A percentile compares a stretch with the other conserved stretches of the same genome.
Conservation (phyloP, 108 stramenopile species). For the Skeletonema costatum region DNA sequence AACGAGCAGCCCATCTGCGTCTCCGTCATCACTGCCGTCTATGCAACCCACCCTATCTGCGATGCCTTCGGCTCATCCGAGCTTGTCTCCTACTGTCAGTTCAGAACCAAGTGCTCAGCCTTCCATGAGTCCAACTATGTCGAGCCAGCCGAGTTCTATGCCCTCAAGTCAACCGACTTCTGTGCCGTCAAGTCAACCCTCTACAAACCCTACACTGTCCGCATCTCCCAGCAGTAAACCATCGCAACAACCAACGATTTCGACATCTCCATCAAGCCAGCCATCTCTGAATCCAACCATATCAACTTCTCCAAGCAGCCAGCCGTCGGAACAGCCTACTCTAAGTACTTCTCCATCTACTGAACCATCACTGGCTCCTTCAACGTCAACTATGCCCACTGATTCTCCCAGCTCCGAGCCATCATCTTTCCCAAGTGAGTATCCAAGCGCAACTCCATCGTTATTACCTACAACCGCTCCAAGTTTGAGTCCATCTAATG, state of each 20-base stretch:
- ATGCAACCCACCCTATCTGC: neutral
- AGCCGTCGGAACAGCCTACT: neutral
- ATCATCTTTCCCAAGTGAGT: neutral
- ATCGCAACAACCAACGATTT: neutral
- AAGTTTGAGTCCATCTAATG: neutral
- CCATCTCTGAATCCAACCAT: conserved; percentile 11
- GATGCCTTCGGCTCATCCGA: conserved; percentile 11
- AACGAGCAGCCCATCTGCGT: neutral
- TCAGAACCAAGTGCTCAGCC: neutral
- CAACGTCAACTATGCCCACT: neutral
- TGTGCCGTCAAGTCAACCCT: neutral
- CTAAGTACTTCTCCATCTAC: neutral
- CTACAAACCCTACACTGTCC: neutral
- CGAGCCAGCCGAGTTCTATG: neutral
- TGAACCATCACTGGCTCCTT: conserved; percentile 3
- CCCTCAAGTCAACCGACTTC: neutral
- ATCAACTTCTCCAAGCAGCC: conserved; percentile 13
- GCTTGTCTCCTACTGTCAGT: neutral
- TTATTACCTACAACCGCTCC: neutral
- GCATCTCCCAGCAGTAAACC: neutral
- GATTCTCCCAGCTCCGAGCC: conserved; percentile 2
- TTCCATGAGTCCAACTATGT: conserved; percentile 1
- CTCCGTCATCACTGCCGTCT: neutral
- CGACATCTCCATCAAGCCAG: conserved; percentile 7
- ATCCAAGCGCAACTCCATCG: neutral